A percentile compares a stretch with the other conserved stretches of the same genome.
Conservation (phyloP, 2,329 filamentous ascomycete species). For the Chaetomiaceae sp. region DNA sequence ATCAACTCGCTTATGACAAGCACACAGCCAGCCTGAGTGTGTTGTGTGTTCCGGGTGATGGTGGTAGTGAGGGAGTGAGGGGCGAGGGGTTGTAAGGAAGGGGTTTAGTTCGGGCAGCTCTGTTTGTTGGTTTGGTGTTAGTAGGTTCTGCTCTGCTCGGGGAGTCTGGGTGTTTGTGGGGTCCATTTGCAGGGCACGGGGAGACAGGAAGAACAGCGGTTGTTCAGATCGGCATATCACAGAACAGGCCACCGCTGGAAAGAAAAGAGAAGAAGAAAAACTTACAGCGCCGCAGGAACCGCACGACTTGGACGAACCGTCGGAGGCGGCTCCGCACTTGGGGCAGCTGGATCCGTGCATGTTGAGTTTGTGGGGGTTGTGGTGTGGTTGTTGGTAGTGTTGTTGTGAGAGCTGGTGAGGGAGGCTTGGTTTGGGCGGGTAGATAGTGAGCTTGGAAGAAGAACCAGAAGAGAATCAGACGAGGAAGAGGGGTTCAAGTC, state of each 20-base stretch:
- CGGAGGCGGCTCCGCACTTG: constrained; percentile 49
- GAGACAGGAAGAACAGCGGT: too few relatives aligned
- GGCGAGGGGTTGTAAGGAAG: neutral
- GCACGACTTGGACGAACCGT: constrained; percentile 48
- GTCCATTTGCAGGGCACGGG: too few relatives aligned
- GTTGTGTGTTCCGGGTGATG: neutral
- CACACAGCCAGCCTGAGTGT: too few relatives aligned
- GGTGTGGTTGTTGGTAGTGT: neutral
- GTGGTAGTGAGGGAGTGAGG: neutral
- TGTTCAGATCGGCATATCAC: too few relatives aligned
- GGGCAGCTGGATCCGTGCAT: constrained; percentile 48
- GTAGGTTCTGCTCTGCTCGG: neutral
- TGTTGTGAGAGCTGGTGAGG: neutral
- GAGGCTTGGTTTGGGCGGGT: too few relatives aligned
- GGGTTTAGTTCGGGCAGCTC: constrained; percentile 28
- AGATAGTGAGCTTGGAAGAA: too few relatives aligned
- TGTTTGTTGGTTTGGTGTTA: constrained; percentile 12
- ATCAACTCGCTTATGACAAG: too few relatives aligned
- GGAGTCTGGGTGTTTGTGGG: too few relatives aligned
- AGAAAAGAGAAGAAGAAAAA: too few relatives aligned
- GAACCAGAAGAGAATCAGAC: too few relatives aligned
- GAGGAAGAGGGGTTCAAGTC: neutral
- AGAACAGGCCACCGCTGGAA: too few relatives aligned
- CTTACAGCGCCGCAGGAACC: constrained; percentile 53
- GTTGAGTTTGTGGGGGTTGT: constrained; percentile 9